These are phyloP conservation scores for Vigna reflexopilosa DNA, from an alignment of 306 rosid species.

Conservation along the genomic window DNA sequence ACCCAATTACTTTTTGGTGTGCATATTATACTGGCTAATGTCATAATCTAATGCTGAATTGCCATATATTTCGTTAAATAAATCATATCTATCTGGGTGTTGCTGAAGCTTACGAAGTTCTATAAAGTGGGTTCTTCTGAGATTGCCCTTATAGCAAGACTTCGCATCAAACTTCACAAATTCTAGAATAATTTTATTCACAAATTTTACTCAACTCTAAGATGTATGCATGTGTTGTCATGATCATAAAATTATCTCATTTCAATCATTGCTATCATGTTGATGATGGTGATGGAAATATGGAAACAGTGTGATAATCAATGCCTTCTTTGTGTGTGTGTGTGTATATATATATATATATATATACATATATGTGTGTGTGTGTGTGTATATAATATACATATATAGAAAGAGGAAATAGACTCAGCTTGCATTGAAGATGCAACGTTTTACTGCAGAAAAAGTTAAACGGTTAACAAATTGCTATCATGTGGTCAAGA, in stretches of 20 bases:
- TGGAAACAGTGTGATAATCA: constrained; percentile 2
- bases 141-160: neutral
- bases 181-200: neutral
- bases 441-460: neutral
- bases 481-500: too few species aligned
- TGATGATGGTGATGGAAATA: neutral
- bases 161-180: neutral
- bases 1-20: neutral
- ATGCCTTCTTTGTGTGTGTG: neutral
- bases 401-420: too few species aligned
- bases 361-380: too few species aligned
- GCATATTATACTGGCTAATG: neutral
- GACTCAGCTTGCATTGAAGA: neutral
- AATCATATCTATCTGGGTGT: constrained; percentile 20
- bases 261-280: neutral
- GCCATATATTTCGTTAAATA: constrained; percentile 24
- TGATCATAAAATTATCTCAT: neutral
- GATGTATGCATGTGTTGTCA: neutral
- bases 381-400: too few species aligned
- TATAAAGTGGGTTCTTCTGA: constrained; percentile 11
- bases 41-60: neutral
- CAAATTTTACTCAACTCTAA: neutral
- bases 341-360: too few species aligned
- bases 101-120: neutral
- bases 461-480: neutral